A percentile compares a stretch with the other conserved stretches of the same genome.
phyloP scores from a whole-genome alignment of 148 eudicot species.

The Gaultheria prostrata region DNA sequence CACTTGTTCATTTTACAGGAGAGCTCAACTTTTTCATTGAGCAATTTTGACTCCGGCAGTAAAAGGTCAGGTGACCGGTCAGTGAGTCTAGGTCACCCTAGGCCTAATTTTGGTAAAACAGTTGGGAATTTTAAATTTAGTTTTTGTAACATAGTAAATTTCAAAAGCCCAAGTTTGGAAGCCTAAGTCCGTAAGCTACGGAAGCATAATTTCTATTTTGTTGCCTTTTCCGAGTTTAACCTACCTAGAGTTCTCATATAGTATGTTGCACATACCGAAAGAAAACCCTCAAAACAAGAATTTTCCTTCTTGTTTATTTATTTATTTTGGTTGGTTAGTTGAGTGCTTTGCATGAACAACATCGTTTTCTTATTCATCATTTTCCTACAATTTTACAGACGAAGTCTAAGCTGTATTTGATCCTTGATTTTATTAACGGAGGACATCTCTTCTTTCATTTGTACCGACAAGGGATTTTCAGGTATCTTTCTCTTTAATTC shows the following conservation, averaged over 20 bases:
- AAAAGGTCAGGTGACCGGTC: too few relatives aligned
- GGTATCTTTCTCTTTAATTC: constrained; percentile 39
- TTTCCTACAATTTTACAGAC: constrained; percentile 49
- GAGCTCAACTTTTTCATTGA: too few relatives aligned
- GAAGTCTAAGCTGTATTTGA: constrained; percentile 79
- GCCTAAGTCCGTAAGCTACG: too few relatives aligned
- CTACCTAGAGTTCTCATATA: neutral
- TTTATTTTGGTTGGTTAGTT: neutral
- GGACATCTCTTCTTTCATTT: constrained; percentile 90
- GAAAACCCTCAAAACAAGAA: neutral
- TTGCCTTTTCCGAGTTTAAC: too few relatives aligned
- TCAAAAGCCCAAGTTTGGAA: too few relatives aligned
- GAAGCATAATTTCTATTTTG: too few relatives aligned
- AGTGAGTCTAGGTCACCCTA: too few relatives aligned
- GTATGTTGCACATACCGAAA: neutral
- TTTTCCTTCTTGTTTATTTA: neutral
- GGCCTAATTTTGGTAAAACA: too few relatives aligned
- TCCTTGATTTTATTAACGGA: constrained; percentile 84
- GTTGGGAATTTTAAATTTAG: too few relatives aligned
- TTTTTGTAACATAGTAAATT: too few relatives aligned
- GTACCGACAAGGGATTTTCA: constrained; percentile 80
- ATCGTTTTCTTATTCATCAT: constrained; percentile 14
- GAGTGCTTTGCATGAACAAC: neutral
- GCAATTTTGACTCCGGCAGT: too few relatives aligned
- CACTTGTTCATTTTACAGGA: too few relatives aligned